Evolutionary conservation across 1,284 basidiomycete species (phyloP), one percentile per base, ranked within the genome.

Genomic region (Puccinia hordei): DNA sequence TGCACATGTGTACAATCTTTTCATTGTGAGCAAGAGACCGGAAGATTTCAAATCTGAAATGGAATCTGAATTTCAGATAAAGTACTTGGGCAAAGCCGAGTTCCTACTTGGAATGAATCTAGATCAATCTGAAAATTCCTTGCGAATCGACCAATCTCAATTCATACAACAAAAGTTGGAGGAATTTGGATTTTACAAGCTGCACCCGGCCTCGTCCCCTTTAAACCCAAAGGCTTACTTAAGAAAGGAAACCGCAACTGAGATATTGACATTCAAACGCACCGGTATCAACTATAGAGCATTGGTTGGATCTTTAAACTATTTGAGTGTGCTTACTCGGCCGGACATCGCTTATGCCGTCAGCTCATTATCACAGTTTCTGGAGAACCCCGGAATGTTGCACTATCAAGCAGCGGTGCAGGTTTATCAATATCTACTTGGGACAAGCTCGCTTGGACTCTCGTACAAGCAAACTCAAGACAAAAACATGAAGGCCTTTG

Each of bases 261-360:
- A n/a, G n/a, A n/a, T n/a, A 8, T 22, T 2, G 65, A 68, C 9
- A 4, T 13, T 10, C 41, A 41, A 5, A 24, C 5, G 12, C 5
- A 13, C 6, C 33, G 41, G 22, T 12, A 4, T n/a, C n/a, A 35
- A 35, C 12, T 68, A 68, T 41, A 10, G 65, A 12, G 15, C n/a
- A 17, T 1, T 46, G 1, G 55, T 74, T 19, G 73, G 73, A 9
- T n/a, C 35, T 19, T 15, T 74, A 1, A 74, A 55, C 22, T 74
- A 74, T 33, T n/a, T 74, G 17, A 33, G 30, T 30, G 12, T 24
- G 0, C 22, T 35, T 6, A 74, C 73, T 1, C 2, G 55, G 24
- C 73, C 73, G 0, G 73, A 74, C 33, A 33, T 74, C 12, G 2
- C 73, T 1, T 61, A 41, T 44, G 73, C 55, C 0, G 51, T 57